phyloP scores from a whole-genome alignment of 768 basidiomycete species.

The Galerina marginata region DNA sequence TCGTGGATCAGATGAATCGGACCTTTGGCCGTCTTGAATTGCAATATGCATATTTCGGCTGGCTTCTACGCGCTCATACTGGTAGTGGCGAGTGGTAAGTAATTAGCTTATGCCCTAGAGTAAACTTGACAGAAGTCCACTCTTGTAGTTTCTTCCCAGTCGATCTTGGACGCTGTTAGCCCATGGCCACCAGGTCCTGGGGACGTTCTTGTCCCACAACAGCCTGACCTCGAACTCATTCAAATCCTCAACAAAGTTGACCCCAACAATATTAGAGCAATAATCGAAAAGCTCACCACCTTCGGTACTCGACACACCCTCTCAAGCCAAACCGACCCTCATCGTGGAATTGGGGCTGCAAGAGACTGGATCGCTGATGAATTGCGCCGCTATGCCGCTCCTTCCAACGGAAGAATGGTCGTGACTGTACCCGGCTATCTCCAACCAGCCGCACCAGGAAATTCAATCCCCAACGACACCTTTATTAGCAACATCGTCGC shows the following conservation, averaged over 20 bases:
- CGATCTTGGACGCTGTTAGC: constrained; percentile 14
- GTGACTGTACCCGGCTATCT: constrained; percentile 52
- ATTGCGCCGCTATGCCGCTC: constrained; percentile 43
- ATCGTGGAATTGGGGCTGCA: constrained; percentile 59
- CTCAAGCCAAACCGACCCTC: constrained; percentile 57
- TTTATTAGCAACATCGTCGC: constrained; percentile 58
- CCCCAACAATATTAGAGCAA: constrained; percentile 48
- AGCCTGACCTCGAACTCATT: constrained; percentile 48
- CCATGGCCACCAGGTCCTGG: constrained; percentile 59
- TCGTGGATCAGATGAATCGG: not conserved
- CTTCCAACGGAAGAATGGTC: constrained; percentile 46
- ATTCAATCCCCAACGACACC: constrained; percentile 44
- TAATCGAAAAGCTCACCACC: constrained; percentile 56
- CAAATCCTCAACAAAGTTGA: constrained; percentile 53
- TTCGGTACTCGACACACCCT: constrained; percentile 61
- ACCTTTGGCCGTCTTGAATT: constrained; percentile 1
- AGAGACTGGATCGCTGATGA: constrained; percentile 59
- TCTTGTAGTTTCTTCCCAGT: constrained; percentile 22
- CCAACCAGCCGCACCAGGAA: constrained; percentile 37
- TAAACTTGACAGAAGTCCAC: not conserved
- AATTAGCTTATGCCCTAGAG: not conserved
- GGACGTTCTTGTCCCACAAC: constrained; percentile 43
- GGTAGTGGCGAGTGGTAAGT: constrained; percentile 21
- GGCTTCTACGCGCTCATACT: constrained; percentile 15
- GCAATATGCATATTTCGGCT: constrained; percentile 12